Base-by-base conservation (phyloP, 106 monocot species). In the Xerophyta viscosa region DNA sequence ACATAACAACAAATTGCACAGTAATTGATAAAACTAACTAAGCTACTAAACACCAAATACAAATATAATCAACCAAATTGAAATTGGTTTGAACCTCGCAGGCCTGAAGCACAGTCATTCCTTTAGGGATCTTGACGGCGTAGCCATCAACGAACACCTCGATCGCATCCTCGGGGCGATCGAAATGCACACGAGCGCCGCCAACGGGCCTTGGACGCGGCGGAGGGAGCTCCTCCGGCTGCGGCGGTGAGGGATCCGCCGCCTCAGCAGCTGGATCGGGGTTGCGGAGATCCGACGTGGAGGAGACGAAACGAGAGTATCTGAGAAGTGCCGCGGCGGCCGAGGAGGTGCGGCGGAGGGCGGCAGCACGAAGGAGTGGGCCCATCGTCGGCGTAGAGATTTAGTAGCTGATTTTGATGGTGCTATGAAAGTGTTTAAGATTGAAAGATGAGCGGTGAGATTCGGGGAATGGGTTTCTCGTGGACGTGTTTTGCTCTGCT, bases 61-160 rank as follows among this genome's bases (percentile, higher is more conserved):
- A n/a, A n/a, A n/a, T n/a, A n/a, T n/a, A n/a, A n/a, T n/a, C n/a
- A n/a, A n/a, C n/a, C n/a, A n/a, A n/a, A n/a, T n/a, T n/a, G n/a
- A n/a, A n/a, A n/a, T n/a, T n/a, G n/a, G n/a, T n/a, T n/a, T n/a
- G n/a, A 14, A 86, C 68, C 70, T 86, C 84, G 64, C 89, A 98
- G 4, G 96, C 96, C 71, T 98, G 89, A n/a, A 98, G 76, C 19
- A 98, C 96, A 19, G 86, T 82, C 53, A 98, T 57, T 0, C 96
- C 96, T 73, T 90, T 98, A 17, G 88, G 96, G 60, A 98, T 82
- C 71, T 78, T 89, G 56, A 98, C 86, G 11, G 89, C 72, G 50
- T 68, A 69, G 2, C 89, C 96, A 8, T 98, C 96, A 25, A 98
- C 96, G 53, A 83, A 82, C 29, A 98, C 96, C 79, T 98, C 96